Percentiles rank a stretch among this genome's conserved stretches.
These are phyloP conservation scores for Phytophthora litchii DNA, from an alignment of 352 stramenopile species.

Conservation along the genomic window DNA sequence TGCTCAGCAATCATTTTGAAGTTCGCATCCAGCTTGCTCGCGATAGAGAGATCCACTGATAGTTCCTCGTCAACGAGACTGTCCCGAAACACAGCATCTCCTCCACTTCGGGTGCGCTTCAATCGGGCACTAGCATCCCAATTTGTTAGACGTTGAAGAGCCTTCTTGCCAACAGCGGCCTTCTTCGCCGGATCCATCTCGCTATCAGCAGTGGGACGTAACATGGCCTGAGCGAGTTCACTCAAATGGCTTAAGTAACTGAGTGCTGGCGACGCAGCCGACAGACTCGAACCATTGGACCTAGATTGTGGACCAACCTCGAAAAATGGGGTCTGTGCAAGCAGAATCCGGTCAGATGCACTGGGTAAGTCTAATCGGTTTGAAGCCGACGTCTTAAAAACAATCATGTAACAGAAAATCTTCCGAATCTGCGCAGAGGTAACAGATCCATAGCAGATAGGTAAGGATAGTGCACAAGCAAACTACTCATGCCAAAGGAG, in stretches of 20 bases:
- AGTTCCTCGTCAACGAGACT: slow-evolving; percentile 81
- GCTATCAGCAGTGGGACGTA: slow-evolving; percentile 44
- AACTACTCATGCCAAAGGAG: neutral
- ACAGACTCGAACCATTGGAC: slow-evolving; percentile 24
- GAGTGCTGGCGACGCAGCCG: slow-evolving; percentile 40
- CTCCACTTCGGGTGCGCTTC: slow-evolving; percentile 41
- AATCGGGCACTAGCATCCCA: slow-evolving; percentile 72
- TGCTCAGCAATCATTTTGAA: slow-evolving; percentile 90
- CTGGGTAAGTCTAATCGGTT: slow-evolving; percentile 80
- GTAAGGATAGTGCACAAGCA: slow-evolving; percentile 2
- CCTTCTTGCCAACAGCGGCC: slow-evolving; percentile 46
- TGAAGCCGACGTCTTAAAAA: slow-evolving; percentile 81
- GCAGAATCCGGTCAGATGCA: slow-evolving; percentile 73
- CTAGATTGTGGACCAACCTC: slow-evolving; percentile 30
- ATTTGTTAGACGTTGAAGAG: slow-evolving; percentile 59
- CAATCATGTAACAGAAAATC: slow-evolving; percentile 86
- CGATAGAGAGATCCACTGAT: slow-evolving; percentile 81
- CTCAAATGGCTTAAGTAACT: slow-evolving; percentile 78
- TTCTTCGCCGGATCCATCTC: slow-evolving; percentile 54
- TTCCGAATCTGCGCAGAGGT: slow-evolving; percentile 67
- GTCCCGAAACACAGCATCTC: slow-evolving; percentile 71
- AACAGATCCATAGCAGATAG: neutral
- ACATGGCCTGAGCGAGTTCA: slow-evolving; percentile 72
- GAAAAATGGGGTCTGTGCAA: slow-evolving; percentile 79
- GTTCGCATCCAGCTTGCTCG: slow-evolving; percentile 83